Percentiles rank a stretch among this genome's conserved stretches.
These are phyloP conservation scores for Gnomoniopsis smithogilvyi DNA, from an alignment of 2,329 filamentous ascomycete species.

Conservation along the genomic window DNA sequence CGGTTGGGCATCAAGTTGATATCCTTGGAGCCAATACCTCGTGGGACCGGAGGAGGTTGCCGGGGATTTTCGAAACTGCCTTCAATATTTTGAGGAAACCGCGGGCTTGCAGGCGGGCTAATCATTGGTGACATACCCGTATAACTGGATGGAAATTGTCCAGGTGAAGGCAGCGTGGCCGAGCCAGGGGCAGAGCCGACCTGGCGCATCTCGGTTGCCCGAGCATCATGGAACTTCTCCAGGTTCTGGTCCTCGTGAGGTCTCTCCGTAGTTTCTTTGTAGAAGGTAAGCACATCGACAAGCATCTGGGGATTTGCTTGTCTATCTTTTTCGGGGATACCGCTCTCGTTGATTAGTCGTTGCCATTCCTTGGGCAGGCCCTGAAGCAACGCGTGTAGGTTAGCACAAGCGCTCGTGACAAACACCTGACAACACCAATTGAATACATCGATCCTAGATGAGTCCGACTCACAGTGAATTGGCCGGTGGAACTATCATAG, in stretches of 20 bases:
- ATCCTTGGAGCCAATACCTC: conserved; percentile 50
- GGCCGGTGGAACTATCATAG: conserved; percentile 92
- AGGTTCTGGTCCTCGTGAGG: conserved; percentile 82
- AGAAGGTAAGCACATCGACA: conserved; percentile 93
- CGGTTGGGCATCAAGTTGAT: conserved; percentile 71
- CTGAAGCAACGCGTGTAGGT: conserved; percentile 39
- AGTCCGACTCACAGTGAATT: conserved; percentile 75
- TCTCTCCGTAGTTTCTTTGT: conserved; percentile 86
- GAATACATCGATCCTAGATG: conserved; percentile 10
- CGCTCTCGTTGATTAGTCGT: conserved; percentile 88
- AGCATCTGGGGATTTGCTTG: conserved; percentile 94
- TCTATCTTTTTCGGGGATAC: conserved; percentile 93
- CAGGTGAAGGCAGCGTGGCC: conserved; percentile 45
- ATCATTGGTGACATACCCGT: conserved; percentile 60
- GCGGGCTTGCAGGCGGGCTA: conserved; percentile 78
- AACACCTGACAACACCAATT: conserved; percentile 14
- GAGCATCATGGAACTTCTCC: conserved; percentile 93
- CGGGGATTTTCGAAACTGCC: conserved; percentile 97
- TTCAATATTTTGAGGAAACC: conserved; percentile 82
- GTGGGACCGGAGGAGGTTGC: conserved; percentile 85
- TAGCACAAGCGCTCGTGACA: conserved; percentile 15
- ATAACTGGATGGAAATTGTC: conserved; percentile 53
- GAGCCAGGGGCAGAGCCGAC: conserved; percentile 39
- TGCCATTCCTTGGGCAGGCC: conserved; percentile 98
- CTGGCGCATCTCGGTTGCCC: conserved; percentile 52